phyloP scores from a whole-genome alignment of 371 early-diverging fungal species.

The Circinella umbellata region DNA sequence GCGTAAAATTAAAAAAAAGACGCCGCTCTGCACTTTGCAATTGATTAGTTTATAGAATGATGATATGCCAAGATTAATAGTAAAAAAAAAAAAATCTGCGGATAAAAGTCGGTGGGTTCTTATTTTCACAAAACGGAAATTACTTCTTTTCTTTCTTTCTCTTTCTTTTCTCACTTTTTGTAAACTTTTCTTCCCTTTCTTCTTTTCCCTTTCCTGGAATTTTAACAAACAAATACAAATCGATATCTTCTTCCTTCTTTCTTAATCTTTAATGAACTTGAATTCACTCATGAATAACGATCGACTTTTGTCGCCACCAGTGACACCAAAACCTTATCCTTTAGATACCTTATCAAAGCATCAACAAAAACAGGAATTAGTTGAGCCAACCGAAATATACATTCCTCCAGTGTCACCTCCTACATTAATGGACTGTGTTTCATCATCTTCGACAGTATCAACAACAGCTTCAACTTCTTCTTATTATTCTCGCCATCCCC shows the following conservation, averaged over 20 bases:
- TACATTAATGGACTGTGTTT: background rate
- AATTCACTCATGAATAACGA: slow-evolving; percentile 10
- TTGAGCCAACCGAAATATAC: background rate
- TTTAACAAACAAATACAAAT: background rate
- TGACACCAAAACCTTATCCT: slow-evolving; percentile 22
- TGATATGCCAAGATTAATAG: slow-evolving; percentile 6
- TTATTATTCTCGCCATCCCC: background rate
- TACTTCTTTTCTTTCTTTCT: slow-evolving; percentile 9
- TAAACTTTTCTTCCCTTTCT: slow-evolving; percentile 8
- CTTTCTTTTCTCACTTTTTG: slow-evolving; percentile 12
- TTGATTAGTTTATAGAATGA: background rate
- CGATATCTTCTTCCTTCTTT: slow-evolving; percentile 4
- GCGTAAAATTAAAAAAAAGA: background rate
- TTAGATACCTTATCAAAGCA: slow-evolving; percentile 1
- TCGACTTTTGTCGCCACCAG: slow-evolving; percentile 29
- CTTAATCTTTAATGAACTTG: slow-evolving; percentile 1
- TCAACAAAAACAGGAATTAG: background rate
- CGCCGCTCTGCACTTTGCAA: background rate
- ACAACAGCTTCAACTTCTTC: background rate
- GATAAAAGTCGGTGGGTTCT: background rate
- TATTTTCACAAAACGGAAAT: background rate
- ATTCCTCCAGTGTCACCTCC: slow-evolving; percentile 1
- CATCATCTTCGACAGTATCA: background rate
- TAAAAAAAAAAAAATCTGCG: background rate
- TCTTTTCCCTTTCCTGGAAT: slow-evolving; percentile 7